These are phyloP conservation scores for Dissoconium aciculare DNA, from an alignment of 2,329 filamentous ascomycete genomes.

Conservation along the genomic window DNA sequence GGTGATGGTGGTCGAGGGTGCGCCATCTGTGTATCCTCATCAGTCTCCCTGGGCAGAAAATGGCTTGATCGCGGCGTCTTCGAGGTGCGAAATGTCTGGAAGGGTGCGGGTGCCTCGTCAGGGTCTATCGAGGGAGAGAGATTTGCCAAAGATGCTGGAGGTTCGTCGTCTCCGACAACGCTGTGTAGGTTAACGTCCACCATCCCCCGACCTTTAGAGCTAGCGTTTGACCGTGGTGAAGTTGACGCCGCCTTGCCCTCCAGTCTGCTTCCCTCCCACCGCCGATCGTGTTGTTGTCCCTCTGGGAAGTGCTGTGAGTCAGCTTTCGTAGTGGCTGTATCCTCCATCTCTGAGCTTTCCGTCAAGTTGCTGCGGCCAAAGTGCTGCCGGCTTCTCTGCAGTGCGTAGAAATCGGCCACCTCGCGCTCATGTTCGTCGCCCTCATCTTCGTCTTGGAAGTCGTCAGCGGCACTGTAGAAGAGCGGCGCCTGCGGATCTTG, in stretches of 20 bases:
- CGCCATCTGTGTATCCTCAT: slow-evolving; percentile 34
- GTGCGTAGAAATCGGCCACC: slow-evolving; percentile 81
- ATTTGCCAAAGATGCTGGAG: slow-evolving; percentile 22
- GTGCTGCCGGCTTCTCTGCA: slow-evolving; percentile 77
- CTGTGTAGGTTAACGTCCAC: slow-evolving; percentile 76
- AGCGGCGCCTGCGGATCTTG: slow-evolving; percentile 61
- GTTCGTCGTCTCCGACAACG: slow-evolving; percentile 34
- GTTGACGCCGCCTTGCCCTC: slow-evolving; percentile 6
- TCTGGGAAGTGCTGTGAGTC: neutral
- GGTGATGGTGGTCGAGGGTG: slow-evolving; percentile 35
- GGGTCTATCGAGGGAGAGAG: slow-evolving; percentile 25
- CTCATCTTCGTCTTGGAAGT: slow-evolving; percentile 85
- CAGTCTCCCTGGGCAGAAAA: slow-evolving; percentile 37
- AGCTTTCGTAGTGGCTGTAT: slow-evolving; percentile 18
- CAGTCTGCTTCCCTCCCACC: neutral
- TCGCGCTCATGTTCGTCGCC: slow-evolving; percentile 47
- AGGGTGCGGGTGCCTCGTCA: slow-evolving; percentile 36
- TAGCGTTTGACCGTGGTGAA: slow-evolving; percentile 15
- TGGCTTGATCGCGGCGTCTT: slow-evolving; percentile 26
- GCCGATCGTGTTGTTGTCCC: slow-evolving; percentile 6
- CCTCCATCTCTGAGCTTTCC: slow-evolving; percentile 72
- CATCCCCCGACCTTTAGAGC: slow-evolving; percentile 51
- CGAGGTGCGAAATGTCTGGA: slow-evolving; percentile 40
- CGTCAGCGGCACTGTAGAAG: slow-evolving; percentile 85
- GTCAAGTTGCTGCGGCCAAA: slow-evolving; percentile 72